Conservation (phyloP, 2,329 filamentous ascomycete species). For the Fusarium chaquense region DNA sequence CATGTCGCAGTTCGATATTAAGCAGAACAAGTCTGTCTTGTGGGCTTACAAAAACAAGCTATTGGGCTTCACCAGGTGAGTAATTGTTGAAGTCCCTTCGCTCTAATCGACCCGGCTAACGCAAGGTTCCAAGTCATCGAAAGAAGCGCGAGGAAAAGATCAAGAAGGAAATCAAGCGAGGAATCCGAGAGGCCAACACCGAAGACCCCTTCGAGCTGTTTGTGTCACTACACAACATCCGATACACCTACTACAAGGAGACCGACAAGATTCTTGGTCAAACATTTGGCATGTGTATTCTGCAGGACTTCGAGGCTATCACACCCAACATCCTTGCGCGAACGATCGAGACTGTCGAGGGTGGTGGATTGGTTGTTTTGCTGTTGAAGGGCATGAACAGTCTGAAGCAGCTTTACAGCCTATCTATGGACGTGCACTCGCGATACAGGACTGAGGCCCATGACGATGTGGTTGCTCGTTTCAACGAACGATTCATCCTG, state of each 20-base stretch:
- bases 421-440: conserved; percentile 98
- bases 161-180: conserved; percentile 97
- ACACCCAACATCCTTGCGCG: conserved; percentile 96
- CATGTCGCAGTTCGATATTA: conserved; percentile 88
- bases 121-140: conserved; percentile 73
- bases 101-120: conserved; percentile 36
- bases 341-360: conserved; percentile 97
- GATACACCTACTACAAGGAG: conserved; percentile 99
- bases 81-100: conserved; percentile 9
- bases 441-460: conserved; percentile 97
- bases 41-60: conserved; percentile 99
- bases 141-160: conserved; percentile 99
- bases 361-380: conserved; percentile 89
- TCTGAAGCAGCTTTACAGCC: conserved; percentile 94
- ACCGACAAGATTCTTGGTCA: conserved; percentile 98
- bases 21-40: conserved; percentile 89
- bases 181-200: conserved; percentile 89
- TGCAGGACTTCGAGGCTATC: conserved; percentile 97
- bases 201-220: conserved; percentile 98
- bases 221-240: conserved; percentile 94
- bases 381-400: conserved; percentile 97
- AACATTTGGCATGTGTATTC: conserved; percentile 97
- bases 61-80: conserved; percentile 84
- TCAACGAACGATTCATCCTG: conserved; percentile 97
- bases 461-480: conserved; percentile 91